Evolutionary conservation across 2,329 filamentous ascomycete species (phyloP).

Genomic region (Colletotrichum euphorbiae): DNA sequence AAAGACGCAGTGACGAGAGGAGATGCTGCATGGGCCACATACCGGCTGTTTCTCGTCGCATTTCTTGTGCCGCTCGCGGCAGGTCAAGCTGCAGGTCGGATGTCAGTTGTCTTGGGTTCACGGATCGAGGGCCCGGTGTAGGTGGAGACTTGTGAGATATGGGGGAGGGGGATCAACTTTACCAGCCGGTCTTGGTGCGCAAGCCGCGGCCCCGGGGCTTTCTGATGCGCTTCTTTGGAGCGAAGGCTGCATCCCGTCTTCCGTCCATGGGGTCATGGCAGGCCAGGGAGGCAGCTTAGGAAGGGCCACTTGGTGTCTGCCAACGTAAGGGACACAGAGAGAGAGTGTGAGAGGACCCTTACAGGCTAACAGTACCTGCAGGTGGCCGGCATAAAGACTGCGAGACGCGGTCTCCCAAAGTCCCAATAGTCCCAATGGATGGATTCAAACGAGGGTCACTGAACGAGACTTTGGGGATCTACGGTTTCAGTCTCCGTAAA

Average conservation of each 20-base stretch:
- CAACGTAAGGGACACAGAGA: not conserved
- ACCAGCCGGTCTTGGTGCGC: slow-evolving; percentile 57
- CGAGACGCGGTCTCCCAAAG: no score
- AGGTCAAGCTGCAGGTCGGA: slow-evolving; percentile 51
- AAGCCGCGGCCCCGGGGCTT: slow-evolving; percentile 57
- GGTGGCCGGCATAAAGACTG: slow-evolving; percentile 15
- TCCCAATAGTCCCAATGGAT: no score
- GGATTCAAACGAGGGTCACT: slow-evolving; percentile 16
- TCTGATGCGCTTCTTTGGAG: slow-evolving; percentile 42
- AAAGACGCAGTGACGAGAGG: slow-evolving; percentile 43
- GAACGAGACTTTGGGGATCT: slow-evolving; percentile 11
- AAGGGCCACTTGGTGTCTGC: not conserved
- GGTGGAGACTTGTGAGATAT: not conserved
- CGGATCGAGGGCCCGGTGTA: not conserved
- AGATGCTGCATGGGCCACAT: slow-evolving; percentile 44
- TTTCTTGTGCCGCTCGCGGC: slow-evolving; percentile 61
- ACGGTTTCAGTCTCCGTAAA: slow-evolving; percentile 17
- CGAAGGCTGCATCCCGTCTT: slow-evolving; percentile 24
- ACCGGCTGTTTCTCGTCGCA: slow-evolving; percentile 57
- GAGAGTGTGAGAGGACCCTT: not conserved
- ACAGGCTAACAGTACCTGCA: not conserved
- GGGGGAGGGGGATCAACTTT: slow-evolving; percentile 30
- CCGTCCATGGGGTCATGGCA: slow-evolving; percentile 35
- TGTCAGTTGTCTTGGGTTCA: slow-evolving; percentile 4
- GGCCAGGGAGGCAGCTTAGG: slow-evolving; percentile 8